Base-by-base conservation (phyloP, 1,284 basidiomycete genomes). In the Ustilago tritici region DNA sequence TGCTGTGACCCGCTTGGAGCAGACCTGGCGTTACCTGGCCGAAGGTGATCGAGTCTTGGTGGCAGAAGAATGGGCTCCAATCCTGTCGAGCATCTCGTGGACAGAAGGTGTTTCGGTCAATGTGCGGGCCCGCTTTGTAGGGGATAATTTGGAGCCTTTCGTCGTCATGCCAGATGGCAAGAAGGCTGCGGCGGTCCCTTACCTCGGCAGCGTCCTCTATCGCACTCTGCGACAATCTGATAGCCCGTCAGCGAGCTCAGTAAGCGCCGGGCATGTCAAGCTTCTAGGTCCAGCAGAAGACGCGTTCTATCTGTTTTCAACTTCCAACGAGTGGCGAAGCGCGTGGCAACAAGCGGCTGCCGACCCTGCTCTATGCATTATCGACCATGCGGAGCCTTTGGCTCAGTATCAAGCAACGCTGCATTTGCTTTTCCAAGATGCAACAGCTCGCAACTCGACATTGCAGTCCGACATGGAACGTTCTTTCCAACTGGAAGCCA, bases 21-120 rank as follows among this genome's bases (percentile, higher is more conserved):
- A 70, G 46, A 74, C 82, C 1, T 86, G 84, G 84, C 79, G 82
- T 23, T 80, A 69, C 10, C 53, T 86, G 47, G 80, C 82, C 28
- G 68, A 74, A 40, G 72, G 68, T 15, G 80, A 84, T 47, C 76
- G 80, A 4, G 62, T 65, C 12, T 47, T 83, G 35, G 70, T 85
- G 31, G 76, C 73, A 11, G 56, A 70, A 19, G 67, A 76, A 14
- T 86, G 83, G 84, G 74, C 79, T 9, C 76, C 79, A 10, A 56
- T 70, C 43, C 63, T 86, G 14, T 80, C 78, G 9, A 70, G 70
- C 53, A 60, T 84, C 17, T 82, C 81, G 9, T 86, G 84, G 84
- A 65, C 75, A 11, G 84, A 86, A 59, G 76, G 78, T 15, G 52
- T 77, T 7, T 56, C 61, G 7, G 53, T 59, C 17, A 41, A 59